These are phyloP conservation scores for Barnettozyma pratensis DNA, from an alignment of 805 yeast species.

Conservation along the genomic window DNA sequence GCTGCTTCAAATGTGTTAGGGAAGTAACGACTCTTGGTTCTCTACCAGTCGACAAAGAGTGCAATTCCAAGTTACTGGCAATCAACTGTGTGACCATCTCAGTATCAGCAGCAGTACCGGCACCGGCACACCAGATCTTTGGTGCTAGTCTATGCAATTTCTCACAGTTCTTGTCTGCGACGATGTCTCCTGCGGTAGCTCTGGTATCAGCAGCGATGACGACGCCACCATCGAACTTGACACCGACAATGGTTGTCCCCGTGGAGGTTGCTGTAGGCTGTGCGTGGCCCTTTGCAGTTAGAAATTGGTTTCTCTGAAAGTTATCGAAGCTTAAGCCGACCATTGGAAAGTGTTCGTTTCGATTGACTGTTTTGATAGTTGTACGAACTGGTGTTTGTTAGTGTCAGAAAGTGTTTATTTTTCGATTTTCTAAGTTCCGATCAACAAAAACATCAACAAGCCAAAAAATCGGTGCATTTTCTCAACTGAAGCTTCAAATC, in stretches of 20 bases:
- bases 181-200: constrained; percentile 94
- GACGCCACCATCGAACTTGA: constrained; percentile 89
- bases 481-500: not conserved
- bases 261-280: constrained; percentile 92
- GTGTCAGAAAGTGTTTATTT: not conserved
- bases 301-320: constrained; percentile 78
- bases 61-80: constrained; percentile 86
- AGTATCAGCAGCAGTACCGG: constrained; percentile 99
- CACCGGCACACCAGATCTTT: constrained; percentile 98
- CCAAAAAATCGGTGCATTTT: not conserved
- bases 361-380: not conserved
- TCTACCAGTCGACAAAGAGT: constrained; percentile 75
- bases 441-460: not conserved
- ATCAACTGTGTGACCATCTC: constrained; percentile 96
- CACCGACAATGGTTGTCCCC: constrained; percentile 99
- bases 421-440: not conserved
- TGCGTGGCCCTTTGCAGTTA: constrained; percentile 67
- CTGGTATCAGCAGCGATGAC: constrained; percentile 98
- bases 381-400: not conserved
- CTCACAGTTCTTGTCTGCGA: constrained; percentile 97
- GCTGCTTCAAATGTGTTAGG: constrained; percentile 89
- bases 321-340: constrained; percentile 91
- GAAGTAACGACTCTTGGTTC: constrained; percentile 93
- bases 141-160: constrained; percentile 89
- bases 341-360: constrained; percentile 37